Evolutionary conservation across 2,329 filamentous ascomycete species (phyloP).

Genomic region (Colletotrichum shisoi): DNA sequence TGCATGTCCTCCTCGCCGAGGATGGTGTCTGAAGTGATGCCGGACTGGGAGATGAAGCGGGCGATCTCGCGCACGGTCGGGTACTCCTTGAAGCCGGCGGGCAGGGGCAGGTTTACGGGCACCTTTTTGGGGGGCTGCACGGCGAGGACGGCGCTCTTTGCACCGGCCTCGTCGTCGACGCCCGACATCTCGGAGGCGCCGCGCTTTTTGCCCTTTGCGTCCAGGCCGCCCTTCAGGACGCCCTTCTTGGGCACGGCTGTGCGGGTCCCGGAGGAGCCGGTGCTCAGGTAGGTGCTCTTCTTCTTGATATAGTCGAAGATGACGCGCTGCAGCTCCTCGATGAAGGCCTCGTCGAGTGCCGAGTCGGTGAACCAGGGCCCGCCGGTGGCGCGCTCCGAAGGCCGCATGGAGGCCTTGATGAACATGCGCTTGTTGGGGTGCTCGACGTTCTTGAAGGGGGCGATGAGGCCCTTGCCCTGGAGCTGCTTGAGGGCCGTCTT

Average conservation of each 20-base stretch:
- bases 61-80: conserved; percentile 83
- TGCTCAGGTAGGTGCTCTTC: conserved; percentile 72
- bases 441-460: conserved; percentile 90
- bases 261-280: conserved; percentile 47
- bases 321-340: conserved; percentile 75
- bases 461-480: conserved; percentile 82
- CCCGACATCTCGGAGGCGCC: conserved; percentile 57
- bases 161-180: conserved; percentile 43
- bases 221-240: conserved; percentile 58
- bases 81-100: conserved; percentile 77
- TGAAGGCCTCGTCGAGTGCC: conserved; percentile 87
- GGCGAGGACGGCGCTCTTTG: conserved; percentile 43
- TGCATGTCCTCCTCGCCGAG: conserved; percentile 78
- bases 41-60: conserved; percentile 71
- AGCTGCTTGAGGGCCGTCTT: conserved; percentile 84
- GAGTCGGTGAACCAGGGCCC: conserved; percentile 95
- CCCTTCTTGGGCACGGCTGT: conserved; percentile 65
- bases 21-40: conserved; percentile 76
- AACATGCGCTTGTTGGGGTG: conserved; percentile 93
- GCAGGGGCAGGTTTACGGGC: conserved; percentile 60
- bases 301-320: conserved; percentile 77
- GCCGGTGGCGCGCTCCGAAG: conserved; percentile 88
- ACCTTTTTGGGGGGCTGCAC: conserved; percentile 46
- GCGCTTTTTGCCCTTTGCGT: conserved; percentile 60
- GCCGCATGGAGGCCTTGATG: conserved; percentile 84